phyloP scores from a whole-genome alignment of 352 stramenopile genomes.

The Phytophthora sp. region DNA sequence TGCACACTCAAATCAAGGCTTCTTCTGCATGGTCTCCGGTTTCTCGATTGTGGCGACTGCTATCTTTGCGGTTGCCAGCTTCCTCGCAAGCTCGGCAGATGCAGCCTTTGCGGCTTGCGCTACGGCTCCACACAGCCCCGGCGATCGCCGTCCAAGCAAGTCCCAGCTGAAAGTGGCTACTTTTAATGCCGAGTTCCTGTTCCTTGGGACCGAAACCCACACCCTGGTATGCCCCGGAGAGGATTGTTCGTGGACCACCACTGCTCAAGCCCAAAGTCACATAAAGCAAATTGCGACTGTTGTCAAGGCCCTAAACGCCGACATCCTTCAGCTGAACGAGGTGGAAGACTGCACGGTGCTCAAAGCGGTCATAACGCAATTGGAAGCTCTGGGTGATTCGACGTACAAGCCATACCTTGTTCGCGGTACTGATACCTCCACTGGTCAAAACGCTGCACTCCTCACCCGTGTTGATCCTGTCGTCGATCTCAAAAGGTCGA shows the following conservation, averaged over 20 bases:
- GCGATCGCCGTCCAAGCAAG: constrained; percentile 53
- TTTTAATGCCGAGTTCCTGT: constrained; percentile 72
- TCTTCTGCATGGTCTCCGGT: constrained; percentile 57
- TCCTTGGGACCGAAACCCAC: constrained; percentile 51
- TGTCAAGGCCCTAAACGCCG: constrained; percentile 55
- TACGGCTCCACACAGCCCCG: constrained; percentile 43
- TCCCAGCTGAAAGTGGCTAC: constrained; percentile 67
- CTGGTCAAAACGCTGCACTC: constrained; percentile 68
- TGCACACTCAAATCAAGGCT: too few relatives aligned
- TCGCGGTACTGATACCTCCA: constrained; percentile 61
- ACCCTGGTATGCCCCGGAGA: constrained; percentile 51
- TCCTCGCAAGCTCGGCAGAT: constrained; percentile 30
- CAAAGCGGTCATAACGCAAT: constrained; percentile 54
- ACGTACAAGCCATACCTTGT: constrained; percentile 75
- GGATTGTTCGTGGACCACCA: constrained; percentile 63
- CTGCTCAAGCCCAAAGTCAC: constrained; percentile 48
- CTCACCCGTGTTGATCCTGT: constrained; percentile 69
- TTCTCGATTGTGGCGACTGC: constrained; percentile 18
- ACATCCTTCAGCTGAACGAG: constrained; percentile 76
- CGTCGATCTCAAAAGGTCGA: constrained; percentile 51
- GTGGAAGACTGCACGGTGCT: constrained; percentile 66
- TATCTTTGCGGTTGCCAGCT: constrained; percentile 16
- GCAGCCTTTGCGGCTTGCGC: constrained; percentile 55
- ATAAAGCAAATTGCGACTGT: constrained; percentile 59
- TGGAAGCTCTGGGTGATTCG: constrained; percentile 50